A percentile compares a stretch with the other conserved stretches of the same genome.
These are phyloP conservation scores for Selaginella moellendorffii DNA, from an alignment of 75 land plant species.

Conservation along the genomic window DNA sequence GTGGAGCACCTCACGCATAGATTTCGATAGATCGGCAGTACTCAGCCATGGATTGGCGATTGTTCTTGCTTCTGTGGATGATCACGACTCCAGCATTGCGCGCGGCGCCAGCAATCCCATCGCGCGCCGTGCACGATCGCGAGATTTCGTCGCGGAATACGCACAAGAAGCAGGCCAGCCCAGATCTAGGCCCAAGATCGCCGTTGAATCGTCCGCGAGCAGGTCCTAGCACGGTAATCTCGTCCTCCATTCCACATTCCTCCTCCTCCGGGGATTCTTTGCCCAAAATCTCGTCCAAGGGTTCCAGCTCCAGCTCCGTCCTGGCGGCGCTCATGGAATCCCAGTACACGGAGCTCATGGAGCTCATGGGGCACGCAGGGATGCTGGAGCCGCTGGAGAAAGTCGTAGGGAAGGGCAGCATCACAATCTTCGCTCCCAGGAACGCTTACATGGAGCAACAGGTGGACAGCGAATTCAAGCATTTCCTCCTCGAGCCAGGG, in stretches of 20 bases:
- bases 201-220: not conserved
- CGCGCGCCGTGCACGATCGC: too few species aligned
- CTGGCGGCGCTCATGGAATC: constrained; percentile 3
- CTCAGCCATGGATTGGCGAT: not conserved
- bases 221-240: not conserved
- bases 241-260: not conserved
- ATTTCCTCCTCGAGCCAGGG: not conserved
- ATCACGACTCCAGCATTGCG: not conserved
- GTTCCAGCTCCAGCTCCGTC: not conserved
- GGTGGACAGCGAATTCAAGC: not conserved
- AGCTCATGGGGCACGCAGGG: constrained; percentile 3
- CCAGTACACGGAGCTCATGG: constrained; percentile 1
- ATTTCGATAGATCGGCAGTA: not conserved
- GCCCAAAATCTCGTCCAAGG: not conserved
- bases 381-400: not conserved
- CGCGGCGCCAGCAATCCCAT: not conserved
- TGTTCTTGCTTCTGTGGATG: not conserved
- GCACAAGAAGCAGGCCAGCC: not conserved
- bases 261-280: not conserved
- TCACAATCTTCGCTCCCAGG: not conserved
- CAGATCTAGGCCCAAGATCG: not conserved
- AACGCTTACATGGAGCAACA: constrained; percentile 5
- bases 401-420: not conserved
- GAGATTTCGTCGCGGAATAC: not conserved
- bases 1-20: not conserved